Evolutionary conservation across 352 stramenopile genomes (phyloP).

Genomic region (Thalassiosira hispida): DNA sequence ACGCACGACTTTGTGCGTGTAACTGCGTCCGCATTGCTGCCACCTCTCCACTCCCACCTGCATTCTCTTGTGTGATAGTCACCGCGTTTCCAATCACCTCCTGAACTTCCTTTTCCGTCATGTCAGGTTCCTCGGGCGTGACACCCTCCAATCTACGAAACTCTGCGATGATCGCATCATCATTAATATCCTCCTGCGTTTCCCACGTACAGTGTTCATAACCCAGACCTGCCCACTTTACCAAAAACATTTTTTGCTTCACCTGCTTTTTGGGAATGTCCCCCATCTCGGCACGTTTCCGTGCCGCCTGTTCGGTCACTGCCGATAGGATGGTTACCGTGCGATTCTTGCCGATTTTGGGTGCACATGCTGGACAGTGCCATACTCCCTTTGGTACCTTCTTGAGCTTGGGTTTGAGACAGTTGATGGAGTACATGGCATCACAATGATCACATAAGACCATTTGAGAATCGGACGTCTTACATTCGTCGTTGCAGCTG

Average conservation of each 20-base stretch:
- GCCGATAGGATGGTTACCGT: constrained; percentile 79
- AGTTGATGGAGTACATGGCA: constrained; percentile 87
- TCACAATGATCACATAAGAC: constrained; percentile 91
- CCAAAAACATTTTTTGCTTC: constrained; percentile 93
- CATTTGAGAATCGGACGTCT: constrained; percentile 75
- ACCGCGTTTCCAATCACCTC: constrained; percentile 65
- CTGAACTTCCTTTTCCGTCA: constrained; percentile 70
- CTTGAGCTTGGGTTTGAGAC: constrained; percentile 83
- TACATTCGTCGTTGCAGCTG: constrained; percentile 73
- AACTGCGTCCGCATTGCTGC: constrained; percentile 56
- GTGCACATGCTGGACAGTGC: constrained; percentile 86
- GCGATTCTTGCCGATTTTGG: constrained; percentile 77
- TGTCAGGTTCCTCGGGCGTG: constrained; percentile 73
- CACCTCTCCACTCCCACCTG: constrained; percentile 57
- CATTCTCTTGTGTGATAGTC: constrained; percentile 65
- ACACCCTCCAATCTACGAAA: constrained; percentile 81
- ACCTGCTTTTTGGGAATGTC: constrained; percentile 84
- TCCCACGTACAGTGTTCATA: constrained; percentile 99
- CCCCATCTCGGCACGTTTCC: constrained; percentile 82
- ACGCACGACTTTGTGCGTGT: constrained; percentile 73
- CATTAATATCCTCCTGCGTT: constrained; percentile 95
- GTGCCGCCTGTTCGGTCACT: constrained; percentile 79
- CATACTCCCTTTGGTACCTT: constrained; percentile 84
- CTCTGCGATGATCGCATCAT: constrained; percentile 82
- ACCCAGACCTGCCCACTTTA: constrained; percentile 98